Evolutionary conservation across 1,284 basidiomycete genomes (phyloP).

Genomic region (Rhodotorula sp.): DNA sequence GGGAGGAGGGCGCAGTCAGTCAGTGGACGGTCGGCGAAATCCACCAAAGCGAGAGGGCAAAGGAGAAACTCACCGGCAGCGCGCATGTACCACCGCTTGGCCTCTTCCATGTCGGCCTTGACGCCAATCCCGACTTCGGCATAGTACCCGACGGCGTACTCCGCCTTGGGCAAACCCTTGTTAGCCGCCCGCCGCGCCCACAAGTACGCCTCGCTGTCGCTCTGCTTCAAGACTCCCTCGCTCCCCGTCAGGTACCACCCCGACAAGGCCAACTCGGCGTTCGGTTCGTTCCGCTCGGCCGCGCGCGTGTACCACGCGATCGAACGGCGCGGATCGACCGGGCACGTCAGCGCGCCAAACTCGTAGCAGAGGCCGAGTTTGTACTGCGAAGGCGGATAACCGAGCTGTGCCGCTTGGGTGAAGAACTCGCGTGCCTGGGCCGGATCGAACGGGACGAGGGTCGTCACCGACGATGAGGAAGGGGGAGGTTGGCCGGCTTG

Average conservation of each 20-base stretch:
- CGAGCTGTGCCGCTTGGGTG: constrained; percentile 87
- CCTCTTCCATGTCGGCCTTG: constrained; percentile 90
- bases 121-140: constrained; percentile 97
- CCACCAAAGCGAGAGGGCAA: neutral
- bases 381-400: constrained; percentile 90
- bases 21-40: neutral
- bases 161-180: constrained; percentile 53
- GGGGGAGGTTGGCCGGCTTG: constrained; percentile 22
- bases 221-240: constrained; percentile 94
- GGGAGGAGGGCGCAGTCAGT: neutral
- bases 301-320: constrained; percentile 99
- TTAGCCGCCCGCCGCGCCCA: constrained; percentile 53
- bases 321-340: constrained; percentile 84
- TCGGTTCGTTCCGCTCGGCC: constrained; percentile 85
- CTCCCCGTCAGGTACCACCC: constrained; percentile 77
- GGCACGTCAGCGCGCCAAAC: constrained; percentile 83
- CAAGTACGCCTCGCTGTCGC: constrained; percentile 89
- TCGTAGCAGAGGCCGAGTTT: constrained; percentile 94
- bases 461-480: constrained; percentile 1
- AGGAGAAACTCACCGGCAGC: constrained; percentile 70
- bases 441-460: constrained; percentile 57
- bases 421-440: constrained; percentile 80
- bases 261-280: constrained; percentile 78
- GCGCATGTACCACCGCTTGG: constrained; percentile 98
- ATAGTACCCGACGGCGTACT: constrained; percentile 90